Evolutionary conservation across 2,329 filamentous ascomycete species (phyloP).

Genomic region (Aureobasidium pullulans): DNA sequence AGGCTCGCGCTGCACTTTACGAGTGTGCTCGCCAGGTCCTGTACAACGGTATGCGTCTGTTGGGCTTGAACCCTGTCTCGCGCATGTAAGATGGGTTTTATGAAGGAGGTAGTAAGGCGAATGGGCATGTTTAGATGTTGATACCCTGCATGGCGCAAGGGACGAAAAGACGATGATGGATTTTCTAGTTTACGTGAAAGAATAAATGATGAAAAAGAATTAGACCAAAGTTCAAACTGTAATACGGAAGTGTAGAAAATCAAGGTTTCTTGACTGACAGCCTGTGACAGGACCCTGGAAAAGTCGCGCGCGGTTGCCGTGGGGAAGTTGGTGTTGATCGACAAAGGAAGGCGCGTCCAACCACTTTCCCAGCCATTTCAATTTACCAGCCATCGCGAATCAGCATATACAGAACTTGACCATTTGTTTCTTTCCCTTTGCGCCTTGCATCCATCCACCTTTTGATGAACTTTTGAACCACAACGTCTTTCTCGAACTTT

Average conservation of each 20-base stretch:
- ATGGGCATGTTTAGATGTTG: neutral
- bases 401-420: neutral
- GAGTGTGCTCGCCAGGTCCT: constrained; percentile 67
- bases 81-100: constrained; percentile 33
- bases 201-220: neutral
- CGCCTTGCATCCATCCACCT: neutral
- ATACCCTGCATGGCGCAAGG: neutral
- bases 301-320: constrained; percentile 8
- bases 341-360: neutral
- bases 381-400: neutral
- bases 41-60: constrained; percentile 72
- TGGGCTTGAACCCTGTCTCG: constrained; percentile 73
- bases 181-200: neutral
- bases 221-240: too few relatives aligned
- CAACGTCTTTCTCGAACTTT: neutral
- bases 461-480: neutral
- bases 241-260: neutral
- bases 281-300: constrained; percentile 9
- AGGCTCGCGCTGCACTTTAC: constrained; percentile 70
- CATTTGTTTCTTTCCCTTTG: neutral
- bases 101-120: neutral
- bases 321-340: constrained; percentile 8
- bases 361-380: constrained; percentile 3
- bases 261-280: constrained; percentile 12
- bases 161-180: constrained; percentile 1